Conservation (phyloP, 148 eudicot genomes). For the Fagopyrum tataricum region DNA sequence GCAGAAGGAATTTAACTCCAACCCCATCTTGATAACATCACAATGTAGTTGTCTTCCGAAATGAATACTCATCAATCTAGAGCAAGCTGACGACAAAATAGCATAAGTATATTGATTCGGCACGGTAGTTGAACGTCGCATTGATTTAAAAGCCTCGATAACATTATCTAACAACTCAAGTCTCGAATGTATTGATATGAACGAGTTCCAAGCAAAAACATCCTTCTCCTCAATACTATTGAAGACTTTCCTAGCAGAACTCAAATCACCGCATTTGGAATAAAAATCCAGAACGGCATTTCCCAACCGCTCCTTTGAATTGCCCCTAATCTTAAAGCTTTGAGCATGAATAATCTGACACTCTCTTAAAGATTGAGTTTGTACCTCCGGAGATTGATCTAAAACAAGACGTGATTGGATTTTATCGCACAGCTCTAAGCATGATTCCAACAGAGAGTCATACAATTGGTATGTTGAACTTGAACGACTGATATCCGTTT, state of each 20-base stretch:
- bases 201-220: slow-evolving; percentile 67
- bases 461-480: slow-evolving; percentile 11
- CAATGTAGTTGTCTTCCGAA: slow-evolving; percentile 66
- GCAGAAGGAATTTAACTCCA: slow-evolving; percentile 45
- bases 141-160: slow-evolving; percentile 29
- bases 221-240: slow-evolving; percentile 38
- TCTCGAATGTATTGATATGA: slow-evolving; percentile 57
- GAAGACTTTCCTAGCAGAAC: slow-evolving; percentile 48
- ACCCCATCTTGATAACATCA: slow-evolving; percentile 47
- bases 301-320: slow-evolving; percentile 43
- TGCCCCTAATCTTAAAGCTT: slow-evolving; percentile 45
- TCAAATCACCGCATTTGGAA: slow-evolving; percentile 63
- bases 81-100: slow-evolving; percentile 62
- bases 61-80: slow-evolving; percentile 32
- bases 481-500: not conserved
- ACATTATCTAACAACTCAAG: slow-evolving; percentile 39
- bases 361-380: slow-evolving; percentile 19
- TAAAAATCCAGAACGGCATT: slow-evolving; percentile 73
- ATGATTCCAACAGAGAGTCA: slow-evolving; percentile 26
- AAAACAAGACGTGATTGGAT: slow-evolving; percentile 47
- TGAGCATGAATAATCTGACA: slow-evolving; percentile 41
- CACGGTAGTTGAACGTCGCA: slow-evolving; percentile 36
- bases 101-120: slow-evolving; percentile 72
- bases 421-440: slow-evolving; percentile 47
- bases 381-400: slow-evolving; percentile 70